Conservation (phyloP, 768 basidiomycete species). For the Auricularia sp. region DNA sequence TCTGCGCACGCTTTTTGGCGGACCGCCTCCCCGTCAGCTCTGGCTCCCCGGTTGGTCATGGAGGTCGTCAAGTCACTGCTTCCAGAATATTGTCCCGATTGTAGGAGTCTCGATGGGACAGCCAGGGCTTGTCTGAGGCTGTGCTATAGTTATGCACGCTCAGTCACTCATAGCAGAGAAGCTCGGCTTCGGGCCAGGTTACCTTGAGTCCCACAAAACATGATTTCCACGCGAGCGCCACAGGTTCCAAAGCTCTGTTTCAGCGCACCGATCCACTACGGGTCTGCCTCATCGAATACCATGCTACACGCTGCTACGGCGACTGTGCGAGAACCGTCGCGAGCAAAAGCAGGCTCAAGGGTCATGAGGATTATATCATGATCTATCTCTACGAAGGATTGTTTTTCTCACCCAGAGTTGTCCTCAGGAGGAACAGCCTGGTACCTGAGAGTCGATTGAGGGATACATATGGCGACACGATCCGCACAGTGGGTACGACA, state of each 20-base stretch:
- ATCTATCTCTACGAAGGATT: too few species aligned
- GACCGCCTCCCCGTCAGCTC: background rate
- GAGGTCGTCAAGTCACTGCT: background rate
- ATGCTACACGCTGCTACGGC: too few species aligned
- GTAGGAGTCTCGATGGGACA: background rate
- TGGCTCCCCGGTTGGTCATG: too few species aligned
- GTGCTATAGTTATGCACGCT: background rate
- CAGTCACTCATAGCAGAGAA: background rate
- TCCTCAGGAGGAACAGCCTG: too few species aligned
- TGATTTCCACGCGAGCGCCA: conserved; percentile 8
- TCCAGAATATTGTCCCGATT: background rate
- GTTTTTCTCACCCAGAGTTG: too few species aligned
- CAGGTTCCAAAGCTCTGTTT: background rate
- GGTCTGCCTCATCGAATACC: too few species aligned
- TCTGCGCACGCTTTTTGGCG: background rate
- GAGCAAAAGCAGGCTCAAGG: too few species aligned
- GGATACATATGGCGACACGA: too few species aligned
- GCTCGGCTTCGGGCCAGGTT: conserved; percentile 18
- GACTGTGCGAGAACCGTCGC: too few species aligned
- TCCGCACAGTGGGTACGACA: too few species aligned
- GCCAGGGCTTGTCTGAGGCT: background rate
- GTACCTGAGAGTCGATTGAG: too few species aligned
- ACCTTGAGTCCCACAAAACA: conserved; percentile 30
- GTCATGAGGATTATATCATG: too few species aligned
- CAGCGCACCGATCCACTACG: background rate